A percentile compares a stretch with the other conserved stretches of the same genome.
phyloP scores from a whole-genome alignment of 805 yeast genomes.

The Maudiozyma turicensis region DNA sequence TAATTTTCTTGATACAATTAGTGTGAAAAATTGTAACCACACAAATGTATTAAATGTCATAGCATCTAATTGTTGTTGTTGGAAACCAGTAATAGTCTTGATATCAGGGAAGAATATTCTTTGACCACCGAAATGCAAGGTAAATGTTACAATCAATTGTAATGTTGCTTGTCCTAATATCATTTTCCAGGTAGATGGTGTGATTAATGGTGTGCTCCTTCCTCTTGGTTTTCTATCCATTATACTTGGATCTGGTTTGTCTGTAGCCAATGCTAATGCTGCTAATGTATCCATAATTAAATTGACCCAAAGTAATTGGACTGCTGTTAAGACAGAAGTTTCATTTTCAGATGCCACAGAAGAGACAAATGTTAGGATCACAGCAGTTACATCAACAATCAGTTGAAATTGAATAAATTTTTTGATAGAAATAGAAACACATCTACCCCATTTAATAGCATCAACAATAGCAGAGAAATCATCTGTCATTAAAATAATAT shows the following conservation, averaged over 20 bases:
- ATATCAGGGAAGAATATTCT: constrained; percentile 40
- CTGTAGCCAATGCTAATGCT: constrained; percentile 95
- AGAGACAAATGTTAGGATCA: constrained; percentile 81
- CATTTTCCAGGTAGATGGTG: constrained; percentile 98
- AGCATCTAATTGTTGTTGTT: constrained; percentile 57
- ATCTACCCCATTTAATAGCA: constrained; percentile 98
- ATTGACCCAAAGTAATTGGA: constrained; percentile 94
- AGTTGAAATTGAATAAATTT: constrained; percentile 94
- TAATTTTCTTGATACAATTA: constrained; percentile 81
- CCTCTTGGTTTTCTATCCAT: constrained; percentile 79
- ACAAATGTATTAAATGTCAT: constrained; percentile 93
- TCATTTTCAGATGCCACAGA: constrained; percentile 79
- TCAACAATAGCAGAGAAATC: constrained; percentile 90
- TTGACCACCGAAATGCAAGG: constrained; percentile 70
- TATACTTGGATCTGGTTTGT: constrained; percentile 80
- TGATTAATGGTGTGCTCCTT: constrained; percentile 65
- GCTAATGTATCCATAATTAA: constrained; percentile 97
- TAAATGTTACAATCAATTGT: constrained; percentile 74
- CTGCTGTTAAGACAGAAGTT: constrained; percentile 87
- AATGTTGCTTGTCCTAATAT: constrained; percentile 75
- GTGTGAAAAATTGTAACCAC: constrained; percentile 93
- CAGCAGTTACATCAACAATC: constrained; percentile 97
- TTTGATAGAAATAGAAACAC: constrained; percentile 88
- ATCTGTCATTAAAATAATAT: constrained; percentile 85
- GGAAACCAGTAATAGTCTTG: constrained; percentile 30